Evolutionary conservation across 2,329 filamentous ascomycete genomes (phyloP), one percentile per base, ranked within the genome.

Genomic region (Alternaria brassicae): DNA sequence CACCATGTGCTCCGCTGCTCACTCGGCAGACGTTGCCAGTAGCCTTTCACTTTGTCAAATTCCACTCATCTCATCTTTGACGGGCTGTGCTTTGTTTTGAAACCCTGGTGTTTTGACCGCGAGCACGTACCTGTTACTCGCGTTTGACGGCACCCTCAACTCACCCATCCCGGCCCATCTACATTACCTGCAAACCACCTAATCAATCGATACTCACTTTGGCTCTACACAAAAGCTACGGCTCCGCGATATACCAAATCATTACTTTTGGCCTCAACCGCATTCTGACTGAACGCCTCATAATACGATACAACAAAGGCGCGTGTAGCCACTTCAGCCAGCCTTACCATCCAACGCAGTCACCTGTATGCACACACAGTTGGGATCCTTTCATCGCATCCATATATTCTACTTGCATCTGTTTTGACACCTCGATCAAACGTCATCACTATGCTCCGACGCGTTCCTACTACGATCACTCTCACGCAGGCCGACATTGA

Each of bases 401-500:
- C 30, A 13, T 13, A 34, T 7, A 32, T 36, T n/a, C 12, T 8
- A 2, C 6, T 19, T 17, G 3, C n/a, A 37, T 19, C 4, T 17
- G 17, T 37, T 17, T n/a, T 9, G 2, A 36, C 32, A 36, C 30
- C 17, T 34, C 19, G 2, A 12, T 10, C 19, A 19, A 34, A 27
- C n/a, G 47, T 42, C 21, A 32, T 36, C 60, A 77, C 34, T 7
- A 89, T 90, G 88, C 86, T 90, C 67, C 87, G 88, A 68, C 86
- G 89, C 44, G 84, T 86, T 15, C 84, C 89, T 10, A 92, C 90
- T 45, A 85, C 85, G 13, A 86, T 92, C 62, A 81, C 84, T 54
- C 84, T 92, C 64, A 91, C 89, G 2, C 82, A 86, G 47, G 88
- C 91, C 72, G 90, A 92, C 75, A 83, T 92, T 37, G 87, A 88